Evolutionary conservation across 2,329 filamentous ascomycete species (phyloP).

Genomic region (Pseudogymnoascus sp.): DNA sequence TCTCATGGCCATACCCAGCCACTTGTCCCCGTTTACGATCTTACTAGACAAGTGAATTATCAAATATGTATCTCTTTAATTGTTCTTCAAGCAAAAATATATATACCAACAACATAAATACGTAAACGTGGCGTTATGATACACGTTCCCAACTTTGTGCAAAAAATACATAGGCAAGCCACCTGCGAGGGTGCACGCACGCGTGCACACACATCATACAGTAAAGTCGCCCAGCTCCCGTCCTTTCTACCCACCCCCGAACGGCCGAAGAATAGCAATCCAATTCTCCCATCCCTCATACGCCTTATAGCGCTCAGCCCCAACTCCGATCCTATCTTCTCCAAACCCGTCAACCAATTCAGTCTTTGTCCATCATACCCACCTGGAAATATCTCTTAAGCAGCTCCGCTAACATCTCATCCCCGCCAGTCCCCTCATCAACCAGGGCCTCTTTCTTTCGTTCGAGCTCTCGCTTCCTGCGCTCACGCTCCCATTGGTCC

Average conservation of each 20-base stretch:
- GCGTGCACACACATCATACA: constrained; percentile 1
- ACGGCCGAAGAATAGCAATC: not conserved
- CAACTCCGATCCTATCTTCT: not conserved
- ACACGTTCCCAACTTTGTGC: not conserved
- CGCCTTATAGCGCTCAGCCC: not conserved
- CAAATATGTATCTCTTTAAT: not conserved
- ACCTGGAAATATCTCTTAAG: constrained; percentile 5
- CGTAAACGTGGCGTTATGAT: constrained; percentile 4
- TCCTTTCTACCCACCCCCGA: not conserved
- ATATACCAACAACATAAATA: not conserved
- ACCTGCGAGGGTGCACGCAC: not conserved
- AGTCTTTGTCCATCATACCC: not conserved
- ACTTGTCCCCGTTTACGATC: too few species aligned
- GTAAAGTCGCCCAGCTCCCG: not conserved
- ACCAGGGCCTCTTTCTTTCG: constrained; percentile 8
- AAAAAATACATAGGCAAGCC: not conserved
- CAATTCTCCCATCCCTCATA: not conserved
- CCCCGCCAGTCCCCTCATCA: not conserved
- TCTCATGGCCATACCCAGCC: not conserved
- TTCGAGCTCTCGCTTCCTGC: not conserved
- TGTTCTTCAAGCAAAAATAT: not conserved
- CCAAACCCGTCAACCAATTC: not conserved
- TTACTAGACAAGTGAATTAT: not conserved
- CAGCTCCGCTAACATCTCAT: constrained; percentile 4
- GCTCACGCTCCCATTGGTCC: not conserved